Conservation (phyloP, 345 rosid species). For the Hibiscus mutabilis region DNA sequence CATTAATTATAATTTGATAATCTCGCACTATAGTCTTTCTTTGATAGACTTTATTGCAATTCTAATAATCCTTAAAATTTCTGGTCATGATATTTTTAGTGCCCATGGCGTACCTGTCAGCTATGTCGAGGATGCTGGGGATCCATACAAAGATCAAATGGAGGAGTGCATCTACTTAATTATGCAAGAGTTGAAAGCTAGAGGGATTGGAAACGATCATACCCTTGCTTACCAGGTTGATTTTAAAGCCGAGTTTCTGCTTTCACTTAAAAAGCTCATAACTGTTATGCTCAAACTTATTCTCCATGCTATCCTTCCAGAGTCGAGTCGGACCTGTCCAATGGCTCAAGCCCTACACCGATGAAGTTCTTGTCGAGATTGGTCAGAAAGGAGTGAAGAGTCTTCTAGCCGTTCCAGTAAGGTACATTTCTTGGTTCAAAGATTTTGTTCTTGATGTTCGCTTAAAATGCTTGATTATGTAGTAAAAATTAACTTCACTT, state of each 20-base stretch:
- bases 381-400: slow-evolving; percentile 92
- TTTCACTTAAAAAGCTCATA: not conserved
- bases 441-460: not conserved
- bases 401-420: slow-evolving; percentile 87
- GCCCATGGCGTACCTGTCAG: slow-evolving; percentile 95
- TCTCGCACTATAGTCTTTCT: not conserved
- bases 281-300: not conserved
- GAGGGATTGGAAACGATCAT: slow-evolving; percentile 67
- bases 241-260: slow-evolving; percentile 11
- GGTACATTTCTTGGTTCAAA: slow-evolving; percentile 33
- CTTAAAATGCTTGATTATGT: not conserved
- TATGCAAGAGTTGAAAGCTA: slow-evolving; percentile 72
- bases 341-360: slow-evolving; percentile 96
- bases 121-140: slow-evolving; percentile 83
- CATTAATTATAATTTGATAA: not conserved
- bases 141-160: slow-evolving; percentile 95
- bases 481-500: not conserved
- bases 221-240: slow-evolving; percentile 83
- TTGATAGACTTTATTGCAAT: slow-evolving; percentile 1
- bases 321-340: slow-evolving; percentile 98
- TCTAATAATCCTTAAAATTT: slow-evolving; percentile 15
- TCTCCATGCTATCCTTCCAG: slow-evolving; percentile 24
- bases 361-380: slow-evolving; percentile 89
- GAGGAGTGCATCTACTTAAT: slow-evolving; percentile 81
- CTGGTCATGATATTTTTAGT: slow-evolving; percentile 89